These are phyloP conservation scores for Ophioceras dolichostomum DNA, from an alignment of 2,329 filamentous ascomycete genomes.

Conservation along the genomic window DNA sequence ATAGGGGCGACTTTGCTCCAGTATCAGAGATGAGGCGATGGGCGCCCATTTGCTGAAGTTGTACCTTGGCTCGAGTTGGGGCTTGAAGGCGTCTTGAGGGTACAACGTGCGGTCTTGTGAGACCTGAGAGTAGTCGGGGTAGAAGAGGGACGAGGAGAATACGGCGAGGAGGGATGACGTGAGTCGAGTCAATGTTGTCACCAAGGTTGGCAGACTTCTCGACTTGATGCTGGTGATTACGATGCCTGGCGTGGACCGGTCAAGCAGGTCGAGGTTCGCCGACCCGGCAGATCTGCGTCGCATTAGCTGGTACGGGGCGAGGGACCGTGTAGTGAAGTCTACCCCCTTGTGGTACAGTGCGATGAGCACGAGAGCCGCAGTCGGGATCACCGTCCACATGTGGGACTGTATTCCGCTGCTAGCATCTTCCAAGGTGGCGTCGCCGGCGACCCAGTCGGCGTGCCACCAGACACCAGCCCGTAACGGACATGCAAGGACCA, in stretches of 20 bases:
- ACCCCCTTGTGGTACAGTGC: constrained; percentile 17
- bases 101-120: constrained; percentile 12
- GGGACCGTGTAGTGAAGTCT: constrained; percentile 18
- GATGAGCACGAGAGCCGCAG: constrained; percentile 15
- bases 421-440: too few species aligned
- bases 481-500: too few species aligned
- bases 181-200: constrained; percentile 14
- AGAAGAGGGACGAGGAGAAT: constrained; percentile 20
- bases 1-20: constrained; percentile 20
- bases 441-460: too few species aligned
- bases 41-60: constrained; percentile 15
- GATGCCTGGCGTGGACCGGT: constrained; percentile 14
- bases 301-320: constrained; percentile 20
- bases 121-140: constrained; percentile 12
- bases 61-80: constrained; percentile 3
- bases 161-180: constrained; percentile 17
- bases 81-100: constrained; percentile 16
- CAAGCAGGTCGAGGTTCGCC: constrained; percentile 18
- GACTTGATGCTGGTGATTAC: constrained; percentile 13
- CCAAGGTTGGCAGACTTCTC: constrained; percentile 14
- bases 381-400: constrained; percentile 21
- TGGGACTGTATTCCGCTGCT: too few species aligned
- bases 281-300: constrained; percentile 14
- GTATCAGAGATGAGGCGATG: constrained; percentile 18
- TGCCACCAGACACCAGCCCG: too few species aligned